Percentiles rank a stretch among this genome's conserved stretches.
Conservation (phyloP, 225 moss, liverwort and hornwort species). For the Sphagnum tenellum region DNA sequence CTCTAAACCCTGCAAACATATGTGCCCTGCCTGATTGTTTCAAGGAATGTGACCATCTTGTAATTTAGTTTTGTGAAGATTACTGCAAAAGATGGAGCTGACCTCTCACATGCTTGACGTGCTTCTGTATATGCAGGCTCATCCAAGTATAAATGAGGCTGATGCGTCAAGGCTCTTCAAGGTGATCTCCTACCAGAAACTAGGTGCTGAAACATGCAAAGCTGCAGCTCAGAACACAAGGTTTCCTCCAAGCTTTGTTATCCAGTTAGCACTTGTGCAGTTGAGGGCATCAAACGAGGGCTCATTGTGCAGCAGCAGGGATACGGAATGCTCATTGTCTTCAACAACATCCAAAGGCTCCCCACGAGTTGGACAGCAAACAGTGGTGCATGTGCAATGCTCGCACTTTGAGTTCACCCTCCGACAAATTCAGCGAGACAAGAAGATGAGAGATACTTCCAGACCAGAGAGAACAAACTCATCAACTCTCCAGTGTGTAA, state of each 20-base stretch:
- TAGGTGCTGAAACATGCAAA: constrained; percentile 70
- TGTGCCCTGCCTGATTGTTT: too few relatives aligned
- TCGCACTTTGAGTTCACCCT: constrained; percentile 83
- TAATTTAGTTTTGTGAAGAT: neutral
- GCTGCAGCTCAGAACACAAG: constrained; percentile 66
- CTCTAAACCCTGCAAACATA: neutral
- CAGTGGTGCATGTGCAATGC: constrained; percentile 70
- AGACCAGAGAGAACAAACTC: too few relatives aligned
- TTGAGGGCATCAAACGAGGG: constrained; percentile 44
- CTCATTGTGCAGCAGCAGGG: constrained; percentile 51
- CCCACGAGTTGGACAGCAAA: constrained; percentile 51
- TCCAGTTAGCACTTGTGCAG: constrained; percentile 73
- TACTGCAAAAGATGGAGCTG: neutral
- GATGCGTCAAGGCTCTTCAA: constrained; percentile 73
- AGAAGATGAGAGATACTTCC: neutral
- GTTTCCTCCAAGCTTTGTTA: constrained; percentile 82
- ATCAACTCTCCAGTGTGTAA: constrained; percentile 15
- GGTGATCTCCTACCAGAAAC: constrained; percentile 69
- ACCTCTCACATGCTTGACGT: too few relatives aligned
- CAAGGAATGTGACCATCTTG: too few relatives aligned
- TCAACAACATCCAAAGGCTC: constrained; percentile 29
- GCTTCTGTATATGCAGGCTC: constrained; percentile 33
- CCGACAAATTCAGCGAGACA: constrained; percentile 58
- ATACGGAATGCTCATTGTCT: constrained; percentile 6
- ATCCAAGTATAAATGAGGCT: constrained; percentile 58